Conservation (phyloP, 306 rosid genomes). For the Vigna radiata region DNA sequence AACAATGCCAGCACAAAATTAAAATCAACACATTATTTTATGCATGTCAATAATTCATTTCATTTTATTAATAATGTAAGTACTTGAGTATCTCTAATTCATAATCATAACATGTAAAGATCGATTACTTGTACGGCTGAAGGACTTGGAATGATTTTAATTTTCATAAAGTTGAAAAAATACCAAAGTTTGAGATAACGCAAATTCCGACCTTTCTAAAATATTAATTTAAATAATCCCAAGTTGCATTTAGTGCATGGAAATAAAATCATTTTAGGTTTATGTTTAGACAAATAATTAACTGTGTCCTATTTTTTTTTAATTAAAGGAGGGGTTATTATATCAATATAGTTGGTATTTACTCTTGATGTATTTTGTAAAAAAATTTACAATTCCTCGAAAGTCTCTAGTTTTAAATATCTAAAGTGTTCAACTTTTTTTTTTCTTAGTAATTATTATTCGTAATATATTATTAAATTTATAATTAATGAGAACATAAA, state of each 20-base stretch:
- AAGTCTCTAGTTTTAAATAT: no score
- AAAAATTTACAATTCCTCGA: accelerated
- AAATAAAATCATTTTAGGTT: neutral
- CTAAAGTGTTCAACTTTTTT: no score
- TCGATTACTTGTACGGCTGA: slow-evolving; percentile 40
- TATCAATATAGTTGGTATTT: no score
- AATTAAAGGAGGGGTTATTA: no score
- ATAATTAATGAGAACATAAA: no score
- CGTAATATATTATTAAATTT: no score
- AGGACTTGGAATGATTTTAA: slow-evolving; percentile 36
- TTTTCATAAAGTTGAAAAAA: slow-evolving; percentile 29
- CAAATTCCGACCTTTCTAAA: slow-evolving; percentile 20
- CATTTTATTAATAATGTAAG: neutral
- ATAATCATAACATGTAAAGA: slow-evolving; percentile 6
- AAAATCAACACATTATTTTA: neutral
- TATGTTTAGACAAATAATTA: no score
- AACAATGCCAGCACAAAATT: slow-evolving; percentile 41
- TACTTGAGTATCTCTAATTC: neutral
- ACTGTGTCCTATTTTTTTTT: no score
- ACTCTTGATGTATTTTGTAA: no score
- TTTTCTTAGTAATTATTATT: no score
- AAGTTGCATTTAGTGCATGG: neutral
- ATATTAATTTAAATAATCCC: slow-evolving; percentile 22
- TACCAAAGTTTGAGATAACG: slow-evolving; percentile 5
- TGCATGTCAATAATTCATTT: neutral